phyloP scores from a whole-genome alignment of 306 rosid species.

The Glycyrrhiza uralensis region DNA sequence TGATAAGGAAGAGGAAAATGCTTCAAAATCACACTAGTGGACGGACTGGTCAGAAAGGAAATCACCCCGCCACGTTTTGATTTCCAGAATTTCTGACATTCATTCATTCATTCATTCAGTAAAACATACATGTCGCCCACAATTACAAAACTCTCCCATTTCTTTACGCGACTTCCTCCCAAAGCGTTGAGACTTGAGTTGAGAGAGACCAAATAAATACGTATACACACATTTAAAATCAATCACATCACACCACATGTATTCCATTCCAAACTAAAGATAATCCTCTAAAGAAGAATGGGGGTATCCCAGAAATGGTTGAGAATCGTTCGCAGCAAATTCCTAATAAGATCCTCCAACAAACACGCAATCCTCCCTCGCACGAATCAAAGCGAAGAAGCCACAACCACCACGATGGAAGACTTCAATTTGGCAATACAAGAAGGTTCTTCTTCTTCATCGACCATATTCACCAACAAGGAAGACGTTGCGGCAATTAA shows the following conservation, averaged over 20 bases:
- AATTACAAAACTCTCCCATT: conserved; percentile 30
- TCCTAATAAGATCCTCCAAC: conserved; percentile 32
- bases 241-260: background rate
- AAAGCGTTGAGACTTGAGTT: conserved; percentile 1
- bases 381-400: conserved; percentile 24
- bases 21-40: conserved; percentile 21
- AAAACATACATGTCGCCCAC: conserved; percentile 50
- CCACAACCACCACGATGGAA: conserved; percentile 11
- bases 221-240: conserved; percentile 16
- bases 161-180: conserved; percentile 46
- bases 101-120: background rate
- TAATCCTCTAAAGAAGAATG: too few species aligned
- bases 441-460: background rate
- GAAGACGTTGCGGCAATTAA: conserved; percentile 60
- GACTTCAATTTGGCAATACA: background rate
- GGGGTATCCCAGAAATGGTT: conserved; percentile 49
- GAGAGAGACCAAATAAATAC: too few species aligned
- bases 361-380: conserved; percentile 35
- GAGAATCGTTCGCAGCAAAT: conserved; percentile 36
- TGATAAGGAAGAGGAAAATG: background rate
- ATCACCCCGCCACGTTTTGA: conserved; percentile 31
- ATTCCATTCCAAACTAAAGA: background rate
- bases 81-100: conserved; percentile 3
- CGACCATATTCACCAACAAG: background rate
- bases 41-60: conserved; percentile 7